phyloP scores from a whole-genome alignment of 306 rosid genomes.

The Lathyrus aphaca region DNA sequence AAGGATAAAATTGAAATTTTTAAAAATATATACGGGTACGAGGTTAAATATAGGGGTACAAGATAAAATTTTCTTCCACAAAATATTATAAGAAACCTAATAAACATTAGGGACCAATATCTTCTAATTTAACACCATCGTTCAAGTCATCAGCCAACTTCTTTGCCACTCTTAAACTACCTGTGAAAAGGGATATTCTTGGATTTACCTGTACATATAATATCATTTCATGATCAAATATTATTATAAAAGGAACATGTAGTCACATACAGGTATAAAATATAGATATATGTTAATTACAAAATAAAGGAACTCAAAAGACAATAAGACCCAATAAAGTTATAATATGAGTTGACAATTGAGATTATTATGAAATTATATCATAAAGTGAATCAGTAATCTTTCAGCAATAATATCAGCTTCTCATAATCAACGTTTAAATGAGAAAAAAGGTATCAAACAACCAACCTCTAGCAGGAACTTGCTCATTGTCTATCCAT shows the following conservation, averaged over 20 bases:
- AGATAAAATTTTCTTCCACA: no score
- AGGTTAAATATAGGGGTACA: no score
- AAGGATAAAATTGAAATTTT: no score
- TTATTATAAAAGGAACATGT: constrained; percentile 17
- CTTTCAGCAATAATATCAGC: constrained; percentile 23
- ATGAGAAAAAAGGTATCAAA: constrained; percentile 6
- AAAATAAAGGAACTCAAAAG: constrained; percentile 25
- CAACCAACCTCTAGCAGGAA: constrained; percentile 74
- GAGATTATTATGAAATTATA: constrained; percentile 19
- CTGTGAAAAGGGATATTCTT: constrained; percentile 96
- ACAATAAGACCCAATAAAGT: neutral
- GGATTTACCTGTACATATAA: constrained; percentile 70
- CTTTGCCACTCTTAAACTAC: constrained; percentile 98
- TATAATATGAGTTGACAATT: constrained; percentile 29
- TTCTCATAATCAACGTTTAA: neutral
- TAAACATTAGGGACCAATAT: constrained; percentile 94
- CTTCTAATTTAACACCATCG: constrained; percentile 91
- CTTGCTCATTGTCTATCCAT: constrained; percentile 94
- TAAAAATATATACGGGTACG: no score
- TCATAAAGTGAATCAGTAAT: constrained; percentile 7
- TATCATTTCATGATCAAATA: constrained; percentile 26
- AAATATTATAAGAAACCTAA: constrained; percentile 58
- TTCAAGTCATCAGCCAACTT: constrained; percentile 80
- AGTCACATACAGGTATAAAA: constrained; percentile 10
- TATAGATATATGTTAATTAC: constrained; percentile 7